Conservation (phyloP, 345 rosid species). For the Kernera saxatilis region DNA sequence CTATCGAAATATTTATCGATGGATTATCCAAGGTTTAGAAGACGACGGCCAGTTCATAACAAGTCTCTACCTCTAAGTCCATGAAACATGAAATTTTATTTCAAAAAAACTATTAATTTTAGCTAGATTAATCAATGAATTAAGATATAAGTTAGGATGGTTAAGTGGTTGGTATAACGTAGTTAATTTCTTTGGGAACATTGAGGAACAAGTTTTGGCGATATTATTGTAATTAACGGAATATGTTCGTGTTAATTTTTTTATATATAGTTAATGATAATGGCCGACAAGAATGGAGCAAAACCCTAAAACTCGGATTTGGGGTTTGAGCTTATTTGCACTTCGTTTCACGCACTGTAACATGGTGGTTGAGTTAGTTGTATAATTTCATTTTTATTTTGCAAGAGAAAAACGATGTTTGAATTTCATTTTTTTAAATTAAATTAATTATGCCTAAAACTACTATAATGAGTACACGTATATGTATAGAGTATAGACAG, state of each 20-base stretch:
- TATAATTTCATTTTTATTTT: neutral
- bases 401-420: neutral
- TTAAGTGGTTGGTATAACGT: constrained; percentile 17
- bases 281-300: constrained; percentile 33
- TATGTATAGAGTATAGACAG: no score
- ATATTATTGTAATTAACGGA: constrained; percentile 33
- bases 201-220: constrained; percentile 27
- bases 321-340: constrained; percentile 26
- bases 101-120: neutral
- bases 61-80: constrained; percentile 58
- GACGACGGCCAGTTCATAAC: constrained; percentile 79
- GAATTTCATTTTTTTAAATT: neutral
- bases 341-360: constrained; percentile 30
- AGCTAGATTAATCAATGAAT: constrained; percentile 5
- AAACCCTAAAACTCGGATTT: constrained; percentile 30
- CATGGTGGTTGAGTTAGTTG: constrained; percentile 19
- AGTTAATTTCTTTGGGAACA: constrained; percentile 4
- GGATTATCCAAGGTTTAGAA: constrained; percentile 64
- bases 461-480: no score
- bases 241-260: constrained; percentile 12
- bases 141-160: constrained; percentile 4
- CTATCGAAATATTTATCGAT: constrained; percentile 47
- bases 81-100: constrained; percentile 1
- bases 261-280: neutral
- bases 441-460: no score